Conservation (phyloP, 164 flowering plant species). For the Aristolochia contorta region DNA sequence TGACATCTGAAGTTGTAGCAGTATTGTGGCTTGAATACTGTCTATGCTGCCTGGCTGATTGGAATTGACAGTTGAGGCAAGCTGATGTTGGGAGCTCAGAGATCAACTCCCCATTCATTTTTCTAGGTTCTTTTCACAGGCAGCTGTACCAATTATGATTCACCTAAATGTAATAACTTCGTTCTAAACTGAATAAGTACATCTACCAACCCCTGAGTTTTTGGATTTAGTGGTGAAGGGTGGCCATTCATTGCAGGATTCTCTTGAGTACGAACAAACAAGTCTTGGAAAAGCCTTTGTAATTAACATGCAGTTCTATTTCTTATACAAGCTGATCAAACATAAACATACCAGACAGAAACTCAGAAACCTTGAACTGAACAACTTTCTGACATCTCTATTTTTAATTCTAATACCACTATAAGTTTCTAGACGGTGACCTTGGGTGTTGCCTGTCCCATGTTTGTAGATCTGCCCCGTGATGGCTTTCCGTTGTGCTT, state of each 20-base stretch:
- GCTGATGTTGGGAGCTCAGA: constrained; percentile 16
- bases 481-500: constrained; percentile 1
- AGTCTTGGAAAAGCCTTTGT: neutral
- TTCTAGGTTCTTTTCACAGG: constrained; percentile 6
- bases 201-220: neutral
- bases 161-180: neutral
- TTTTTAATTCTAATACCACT: neutral
- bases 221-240: neutral
- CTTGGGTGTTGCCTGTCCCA: constrained; percentile 3
- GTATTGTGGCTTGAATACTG: neutral
- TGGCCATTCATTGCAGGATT: neutral
- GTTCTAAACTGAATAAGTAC: neutral
- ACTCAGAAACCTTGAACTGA: neutral
- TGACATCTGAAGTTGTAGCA: constrained; percentile 6
- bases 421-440: neutral
- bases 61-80: neutral
- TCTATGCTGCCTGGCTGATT: neutral
- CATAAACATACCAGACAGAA: neutral
- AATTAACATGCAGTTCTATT: neutral
- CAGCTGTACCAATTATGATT: neutral
- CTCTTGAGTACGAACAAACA: neutral
- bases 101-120: constrained; percentile 22
- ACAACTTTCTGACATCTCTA: neutral
- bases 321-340: neutral
- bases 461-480: constrained; percentile 1